Evolutionary conservation across 768 basidiomycete genomes (phyloP), one percentile per base, ranked within the genome.

Genomic region (Paxillus rubicundulus): DNA sequence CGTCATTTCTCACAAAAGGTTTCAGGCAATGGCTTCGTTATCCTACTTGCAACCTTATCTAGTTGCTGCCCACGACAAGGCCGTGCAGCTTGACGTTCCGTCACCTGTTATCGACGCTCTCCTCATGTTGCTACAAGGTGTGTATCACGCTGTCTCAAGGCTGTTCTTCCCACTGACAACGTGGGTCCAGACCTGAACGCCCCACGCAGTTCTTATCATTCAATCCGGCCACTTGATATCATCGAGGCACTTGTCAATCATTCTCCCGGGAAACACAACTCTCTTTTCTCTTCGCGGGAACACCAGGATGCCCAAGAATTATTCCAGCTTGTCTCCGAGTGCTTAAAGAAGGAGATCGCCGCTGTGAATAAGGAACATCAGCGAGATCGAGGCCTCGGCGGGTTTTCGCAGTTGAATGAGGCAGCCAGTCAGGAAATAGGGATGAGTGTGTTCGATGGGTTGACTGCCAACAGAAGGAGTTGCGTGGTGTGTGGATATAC

Each of bases 221-320:
- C 88, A 28, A 76, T 93, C 30, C 82, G 91, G 1, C 93, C 92
- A 0, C 65, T 82, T 41, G 77, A 78, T 34, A 82, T 96, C 52
- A 87, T 95, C 42, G 69, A 78, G 16, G 87, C 85, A 3, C 78
- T 95, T 28, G 81, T 83, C 16, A 66, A 74, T 18, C 76, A 79
- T 54, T 73, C 79, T 34, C 69, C 75, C 32, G 79, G 79, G 45
- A 80, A 79, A 62, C 67, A 77, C 56, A 79, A 79, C 59, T 78
- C 86, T 0, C 77, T 93, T 10, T 86, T 96, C 69, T 82, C 84
- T 58, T 92, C 92, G 1, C 85, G 92, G 12, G 93, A 97, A 66
- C 96, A 98, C 67, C 96, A 98, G 72, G 96, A 98, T 67, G 96
- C 96, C 5, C 96, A 98, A 64, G 96, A 98, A 66, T 79, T 98